phyloP scores from a whole-genome alignment of 2,329 filamentous ascomycete genomes.

The Monascus ruber region DNA sequence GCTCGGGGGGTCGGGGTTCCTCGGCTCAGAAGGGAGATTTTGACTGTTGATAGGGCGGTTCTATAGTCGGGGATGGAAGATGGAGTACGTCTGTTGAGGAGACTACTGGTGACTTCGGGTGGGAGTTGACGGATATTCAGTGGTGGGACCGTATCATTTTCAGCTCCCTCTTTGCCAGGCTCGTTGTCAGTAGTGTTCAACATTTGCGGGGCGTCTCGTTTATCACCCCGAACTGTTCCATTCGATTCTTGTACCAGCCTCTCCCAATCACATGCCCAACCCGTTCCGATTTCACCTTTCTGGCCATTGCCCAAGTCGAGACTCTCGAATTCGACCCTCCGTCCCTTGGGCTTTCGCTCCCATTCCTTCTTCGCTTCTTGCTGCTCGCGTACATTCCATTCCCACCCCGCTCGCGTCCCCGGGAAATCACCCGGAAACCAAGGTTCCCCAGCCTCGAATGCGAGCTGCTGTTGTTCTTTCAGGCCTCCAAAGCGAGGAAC shows the following conservation, averaged over 20 bases:
- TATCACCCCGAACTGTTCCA: neutral
- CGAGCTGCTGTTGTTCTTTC: conserved; percentile 64
- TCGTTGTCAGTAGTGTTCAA: conserved; percentile 5
- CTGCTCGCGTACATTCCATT: conserved; percentile 63
- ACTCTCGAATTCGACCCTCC: conserved; percentile 62
- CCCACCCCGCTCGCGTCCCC: conserved; percentile 64
- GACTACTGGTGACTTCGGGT: conserved; percentile 23
- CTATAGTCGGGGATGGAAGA: conserved; percentile 6
- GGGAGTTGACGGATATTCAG: conserved; percentile 29
- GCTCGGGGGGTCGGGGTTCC: conserved; percentile 63
- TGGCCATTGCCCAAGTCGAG: conserved; percentile 61
- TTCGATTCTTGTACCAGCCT: conserved; percentile 39
- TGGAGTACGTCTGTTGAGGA: conserved; percentile 4
- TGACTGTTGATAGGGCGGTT: conserved; percentile 46
- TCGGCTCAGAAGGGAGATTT: conserved; percentile 55
- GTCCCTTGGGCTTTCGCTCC: conserved; percentile 70
- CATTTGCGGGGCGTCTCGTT: conserved; percentile 4
- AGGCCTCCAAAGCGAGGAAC: conserved; percentile 76
- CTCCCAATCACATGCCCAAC: conserved; percentile 78
- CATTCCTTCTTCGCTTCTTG: conserved; percentile 51
- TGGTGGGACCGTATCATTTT: conserved; percentile 10
- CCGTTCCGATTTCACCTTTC: conserved; percentile 72
- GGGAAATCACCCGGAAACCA: conserved; percentile 84
- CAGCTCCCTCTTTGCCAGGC: conserved; percentile 3
- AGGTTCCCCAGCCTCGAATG: conserved; percentile 64